phyloP scores from a whole-genome alignment of 2,329 filamentous ascomycete species.

The Aspergillus melleus region DNA sequence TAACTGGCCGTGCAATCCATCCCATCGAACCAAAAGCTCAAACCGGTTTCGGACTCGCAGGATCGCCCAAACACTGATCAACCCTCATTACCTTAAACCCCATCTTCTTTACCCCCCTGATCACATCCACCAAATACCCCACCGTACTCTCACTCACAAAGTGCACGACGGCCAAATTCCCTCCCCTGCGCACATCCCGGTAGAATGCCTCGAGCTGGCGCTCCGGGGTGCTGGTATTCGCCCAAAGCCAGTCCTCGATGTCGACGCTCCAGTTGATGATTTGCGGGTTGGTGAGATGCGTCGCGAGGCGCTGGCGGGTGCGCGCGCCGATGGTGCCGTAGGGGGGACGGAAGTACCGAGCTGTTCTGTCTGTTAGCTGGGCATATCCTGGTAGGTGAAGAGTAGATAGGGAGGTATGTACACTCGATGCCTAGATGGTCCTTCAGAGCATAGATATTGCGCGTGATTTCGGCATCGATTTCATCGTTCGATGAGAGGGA shows the following conservation, averaged over 20 bases:
- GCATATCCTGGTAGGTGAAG: background rate
- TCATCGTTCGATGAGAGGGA: slow-evolving; percentile 28
- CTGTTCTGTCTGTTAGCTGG: slow-evolving; percentile 18
- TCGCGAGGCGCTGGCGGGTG: slow-evolving; percentile 63
- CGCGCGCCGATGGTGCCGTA: slow-evolving; percentile 68
- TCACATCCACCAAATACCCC: slow-evolving; percentile 63
- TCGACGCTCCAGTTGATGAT: slow-evolving; percentile 70
- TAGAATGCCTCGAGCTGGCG: slow-evolving; percentile 67
- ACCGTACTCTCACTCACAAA: slow-evolving; percentile 67
- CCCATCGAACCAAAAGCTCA: background rate
- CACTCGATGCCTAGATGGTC: slow-evolving; percentile 35
- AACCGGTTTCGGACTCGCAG: slow-evolving; percentile 20
- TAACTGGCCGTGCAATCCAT: background rate
- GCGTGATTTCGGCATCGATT: slow-evolving; percentile 40
- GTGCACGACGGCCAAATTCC: slow-evolving; percentile 67
- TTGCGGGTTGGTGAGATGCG: slow-evolving; percentile 52
- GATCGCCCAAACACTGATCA: slow-evolving; percentile 66
- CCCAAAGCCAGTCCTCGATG: slow-evolving; percentile 71
- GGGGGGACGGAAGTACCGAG: slow-evolving; percentile 66
- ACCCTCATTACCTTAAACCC: slow-evolving; percentile 67
- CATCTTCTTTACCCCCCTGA: slow-evolving; percentile 62
- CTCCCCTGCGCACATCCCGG: slow-evolving; percentile 62
- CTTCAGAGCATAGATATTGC: slow-evolving; percentile 33
- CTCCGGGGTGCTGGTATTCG: slow-evolving; percentile 60
- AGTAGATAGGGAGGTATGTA: slow-evolving; percentile 8